Conservation (phyloP, 2,329 filamentous ascomycete species). For the Setomelanomma holmii region DNA sequence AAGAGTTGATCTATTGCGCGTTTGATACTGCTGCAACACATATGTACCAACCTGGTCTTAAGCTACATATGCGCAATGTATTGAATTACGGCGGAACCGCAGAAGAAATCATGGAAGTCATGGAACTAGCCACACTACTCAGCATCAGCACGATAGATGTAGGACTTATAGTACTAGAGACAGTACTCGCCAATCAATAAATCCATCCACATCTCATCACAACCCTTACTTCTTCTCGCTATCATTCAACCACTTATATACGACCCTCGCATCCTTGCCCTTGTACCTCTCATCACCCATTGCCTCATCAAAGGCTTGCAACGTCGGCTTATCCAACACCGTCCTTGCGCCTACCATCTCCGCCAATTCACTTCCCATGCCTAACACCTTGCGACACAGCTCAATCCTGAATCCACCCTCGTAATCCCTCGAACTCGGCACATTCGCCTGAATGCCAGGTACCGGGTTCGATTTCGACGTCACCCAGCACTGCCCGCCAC, state of each 20-base stretch:
- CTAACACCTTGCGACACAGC: constrained; percentile 42
- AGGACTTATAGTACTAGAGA: constrained; percentile 30
- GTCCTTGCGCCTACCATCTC: constrained; percentile 45
- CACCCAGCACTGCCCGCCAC: constrained; percentile 91
- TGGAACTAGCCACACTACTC: constrained; percentile 53
- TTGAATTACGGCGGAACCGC: constrained; percentile 55
- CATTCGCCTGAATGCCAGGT: constrained; percentile 53
- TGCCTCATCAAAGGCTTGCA: constrained; percentile 39
- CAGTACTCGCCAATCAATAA: constrained; percentile 21
- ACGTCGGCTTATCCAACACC: constrained; percentile 39
- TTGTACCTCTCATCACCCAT: constrained; percentile 37
- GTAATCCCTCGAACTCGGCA: constrained; percentile 48
- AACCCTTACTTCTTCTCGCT: constrained; percentile 28
- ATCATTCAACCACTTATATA: constrained; percentile 44
- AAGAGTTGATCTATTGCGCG: constrained; percentile 58
- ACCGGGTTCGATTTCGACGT: constrained; percentile 94
- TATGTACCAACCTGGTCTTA: constrained; percentile 56
- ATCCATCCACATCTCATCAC: neutral
- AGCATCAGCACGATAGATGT: constrained; percentile 41
- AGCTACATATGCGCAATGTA: constrained; percentile 59
- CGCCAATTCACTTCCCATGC: constrained; percentile 44
- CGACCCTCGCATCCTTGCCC: constrained; percentile 42
- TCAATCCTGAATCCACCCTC: constrained; percentile 49
- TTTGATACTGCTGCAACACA: constrained; percentile 59
- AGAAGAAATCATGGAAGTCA: constrained; percentile 58